Evolutionary conservation across 257 asterid species (phyloP).

Genomic region (Solanum sitiens): DNA sequence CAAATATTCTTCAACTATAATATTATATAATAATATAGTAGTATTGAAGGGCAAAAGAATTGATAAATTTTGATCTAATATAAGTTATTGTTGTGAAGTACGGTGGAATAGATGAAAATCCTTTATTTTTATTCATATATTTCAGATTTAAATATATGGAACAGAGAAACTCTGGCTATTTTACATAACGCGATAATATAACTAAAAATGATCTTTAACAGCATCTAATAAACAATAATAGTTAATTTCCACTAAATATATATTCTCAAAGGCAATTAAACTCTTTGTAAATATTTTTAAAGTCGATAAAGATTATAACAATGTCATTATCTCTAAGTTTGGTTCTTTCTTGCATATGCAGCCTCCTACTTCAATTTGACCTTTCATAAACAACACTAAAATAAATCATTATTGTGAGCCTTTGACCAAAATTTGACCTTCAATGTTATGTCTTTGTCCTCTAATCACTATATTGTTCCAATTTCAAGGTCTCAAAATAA

Average conservation of each 20-base stretch:
- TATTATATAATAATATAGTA: not conserved
- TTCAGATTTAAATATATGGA: no score
- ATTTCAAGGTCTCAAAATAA: accelerated
- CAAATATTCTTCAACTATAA: not conserved
- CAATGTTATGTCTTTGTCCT: not conserved
- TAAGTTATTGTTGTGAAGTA: no score
- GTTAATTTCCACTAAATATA: no score
- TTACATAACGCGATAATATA: not conserved
- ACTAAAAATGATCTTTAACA: not conserved
- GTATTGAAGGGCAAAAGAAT: not conserved
- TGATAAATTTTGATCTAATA: not conserved
- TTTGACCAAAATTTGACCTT: not conserved
- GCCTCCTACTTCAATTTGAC: not conserved
- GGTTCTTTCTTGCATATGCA: not conserved
- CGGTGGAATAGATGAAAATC: not conserved
- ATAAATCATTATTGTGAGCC: not conserved
- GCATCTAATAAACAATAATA: no score
- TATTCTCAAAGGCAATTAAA: no score
- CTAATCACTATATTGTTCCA: not conserved
- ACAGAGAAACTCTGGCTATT: not conserved
- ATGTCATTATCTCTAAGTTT: not conserved
- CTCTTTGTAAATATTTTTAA: no score
- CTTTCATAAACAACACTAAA: not conserved
- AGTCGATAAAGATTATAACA: not conserved
- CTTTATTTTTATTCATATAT: not conserved